A percentile compares a stretch with the other conserved stretches of the same genome.
These are phyloP conservation scores for Arabis alpina DNA, from an alignment of 345 rosid species.

Conservation along the genomic window DNA sequence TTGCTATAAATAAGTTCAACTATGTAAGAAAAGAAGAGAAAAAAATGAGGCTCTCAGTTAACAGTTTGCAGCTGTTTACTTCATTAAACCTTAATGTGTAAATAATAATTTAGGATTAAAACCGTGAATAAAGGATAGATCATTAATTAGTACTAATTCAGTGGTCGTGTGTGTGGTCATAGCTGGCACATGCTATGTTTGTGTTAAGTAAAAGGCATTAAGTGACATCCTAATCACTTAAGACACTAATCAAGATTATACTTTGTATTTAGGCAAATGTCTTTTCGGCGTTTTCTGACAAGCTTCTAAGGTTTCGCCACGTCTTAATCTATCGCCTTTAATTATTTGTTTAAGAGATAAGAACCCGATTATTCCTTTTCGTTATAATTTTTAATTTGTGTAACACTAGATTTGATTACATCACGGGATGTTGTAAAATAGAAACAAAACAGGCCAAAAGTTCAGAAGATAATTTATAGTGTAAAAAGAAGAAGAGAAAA, in stretches of 20 bases:
- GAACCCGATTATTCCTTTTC: background rate
- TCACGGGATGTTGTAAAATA: conserved; percentile 15
- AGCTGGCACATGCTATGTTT: conserved; percentile 44
- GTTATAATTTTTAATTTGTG: background rate
- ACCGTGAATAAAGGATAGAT: conserved; percentile 11
- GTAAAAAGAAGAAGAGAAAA: background rate
- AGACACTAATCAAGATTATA: conserved; percentile 33
- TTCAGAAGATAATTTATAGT: background rate
- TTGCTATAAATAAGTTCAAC: conserved; percentile 1
- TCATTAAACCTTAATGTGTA: conserved; percentile 9
- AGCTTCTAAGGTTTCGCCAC: conserved; percentile 35
- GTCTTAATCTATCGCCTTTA: conserved; percentile 21
- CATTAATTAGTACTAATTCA: conserved; percentile 17
- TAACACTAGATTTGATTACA: conserved; percentile 31
- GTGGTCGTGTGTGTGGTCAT: conserved; percentile 34
- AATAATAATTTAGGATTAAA: too few relatives aligned
- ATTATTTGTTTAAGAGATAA: conserved; percentile 3
- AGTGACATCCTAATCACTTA: too few relatives aligned
- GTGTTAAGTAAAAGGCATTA: conserved; percentile 14
- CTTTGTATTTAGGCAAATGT: conserved; percentile 40
- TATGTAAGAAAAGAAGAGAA: background rate
- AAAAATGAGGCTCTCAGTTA: background rate
- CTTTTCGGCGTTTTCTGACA: conserved; percentile 34
- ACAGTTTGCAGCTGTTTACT: conserved; percentile 8
- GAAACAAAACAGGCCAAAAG: conserved; percentile 19